Evolutionary conservation across 2,329 filamentous ascomycete genomes (phyloP).

Genomic region (Fusarium sulawesiense): DNA sequence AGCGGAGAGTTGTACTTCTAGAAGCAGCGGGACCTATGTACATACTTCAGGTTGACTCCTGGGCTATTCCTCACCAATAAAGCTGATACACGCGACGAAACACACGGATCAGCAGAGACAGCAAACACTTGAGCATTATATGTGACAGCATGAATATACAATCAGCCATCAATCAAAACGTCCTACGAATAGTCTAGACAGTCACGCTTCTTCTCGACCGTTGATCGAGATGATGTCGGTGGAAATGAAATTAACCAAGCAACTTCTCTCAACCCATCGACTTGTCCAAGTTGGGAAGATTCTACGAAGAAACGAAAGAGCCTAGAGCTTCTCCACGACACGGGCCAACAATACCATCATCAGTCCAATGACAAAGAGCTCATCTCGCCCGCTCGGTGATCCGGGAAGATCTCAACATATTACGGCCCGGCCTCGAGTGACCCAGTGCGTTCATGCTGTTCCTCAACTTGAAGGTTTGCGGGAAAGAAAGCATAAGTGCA

Average conservation of each 20-base stretch:
- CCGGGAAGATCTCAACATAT: conserved; percentile 24
- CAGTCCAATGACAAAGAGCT: conserved; percentile 10
- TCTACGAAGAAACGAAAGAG: conserved; percentile 31
- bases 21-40: too few species aligned
- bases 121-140: conserved; percentile 10
- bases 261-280: background rate
- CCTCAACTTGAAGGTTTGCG: background rate
- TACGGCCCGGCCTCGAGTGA: background rate
- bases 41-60: background rate
- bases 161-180: background rate
- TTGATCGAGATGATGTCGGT: conserved; percentile 41
- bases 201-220: background rate
- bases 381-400: conserved; percentile 22
- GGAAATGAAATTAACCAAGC: conserved; percentile 38
- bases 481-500: background rate
- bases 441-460: background rate
- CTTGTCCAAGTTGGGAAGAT: conserved; percentile 35
- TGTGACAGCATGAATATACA: conserved; percentile 1
- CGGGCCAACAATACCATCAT: conserved; percentile 20
- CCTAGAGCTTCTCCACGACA: conserved; percentile 36
- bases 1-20: background rate
- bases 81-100: conserved; percentile 40
- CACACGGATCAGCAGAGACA: conserved; percentile 27
- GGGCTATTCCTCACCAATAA: conserved; percentile 25
- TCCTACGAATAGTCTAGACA: background rate